phyloP scores from a whole-genome alignment of 2,329 filamentous ascomycete genomes.

The Trichoderma afroharzianum region DNA sequence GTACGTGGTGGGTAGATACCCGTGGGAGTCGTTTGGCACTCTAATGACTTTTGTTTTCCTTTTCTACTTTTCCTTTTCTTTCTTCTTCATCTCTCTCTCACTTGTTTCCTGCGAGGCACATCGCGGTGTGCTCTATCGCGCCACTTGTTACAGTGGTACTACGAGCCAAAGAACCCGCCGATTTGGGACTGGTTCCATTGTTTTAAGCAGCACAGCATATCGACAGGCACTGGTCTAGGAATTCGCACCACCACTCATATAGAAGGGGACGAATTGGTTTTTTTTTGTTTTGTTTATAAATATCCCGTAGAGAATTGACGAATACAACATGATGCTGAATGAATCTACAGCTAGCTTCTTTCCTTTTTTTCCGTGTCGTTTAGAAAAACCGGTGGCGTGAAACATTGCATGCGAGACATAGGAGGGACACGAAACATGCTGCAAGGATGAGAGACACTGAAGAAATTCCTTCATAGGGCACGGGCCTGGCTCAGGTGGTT shows the following conservation, averaged over 20 bases:
- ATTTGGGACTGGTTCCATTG: background rate
- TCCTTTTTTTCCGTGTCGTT: background rate
- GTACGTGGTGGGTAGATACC: conserved; percentile 10
- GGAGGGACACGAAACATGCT: conserved; percentile 10
- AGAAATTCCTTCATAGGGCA: conserved; percentile 8
- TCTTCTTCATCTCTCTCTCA: background rate
- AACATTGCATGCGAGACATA: conserved; percentile 11
- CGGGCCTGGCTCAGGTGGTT: background rate
- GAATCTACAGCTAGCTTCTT: background rate
- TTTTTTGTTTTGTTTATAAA: background rate
- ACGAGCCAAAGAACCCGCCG: background rate
- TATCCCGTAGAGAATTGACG: background rate
- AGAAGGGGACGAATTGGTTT: background rate
- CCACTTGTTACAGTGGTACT: background rate
- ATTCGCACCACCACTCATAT: background rate
- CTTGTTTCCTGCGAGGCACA: background rate
- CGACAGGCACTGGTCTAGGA: background rate
- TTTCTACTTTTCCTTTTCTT: background rate
- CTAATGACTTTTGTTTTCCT: background rate
- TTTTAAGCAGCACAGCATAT: background rate
- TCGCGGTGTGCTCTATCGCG: background rate
- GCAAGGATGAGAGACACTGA: background rate
- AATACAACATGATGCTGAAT: background rate
- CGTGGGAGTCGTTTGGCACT: background rate
- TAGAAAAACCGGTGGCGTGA: background rate